Evolutionary conservation across 1,284 basidiomycete genomes (phyloP).

Genomic region (Caloboletus firmus): DNA sequence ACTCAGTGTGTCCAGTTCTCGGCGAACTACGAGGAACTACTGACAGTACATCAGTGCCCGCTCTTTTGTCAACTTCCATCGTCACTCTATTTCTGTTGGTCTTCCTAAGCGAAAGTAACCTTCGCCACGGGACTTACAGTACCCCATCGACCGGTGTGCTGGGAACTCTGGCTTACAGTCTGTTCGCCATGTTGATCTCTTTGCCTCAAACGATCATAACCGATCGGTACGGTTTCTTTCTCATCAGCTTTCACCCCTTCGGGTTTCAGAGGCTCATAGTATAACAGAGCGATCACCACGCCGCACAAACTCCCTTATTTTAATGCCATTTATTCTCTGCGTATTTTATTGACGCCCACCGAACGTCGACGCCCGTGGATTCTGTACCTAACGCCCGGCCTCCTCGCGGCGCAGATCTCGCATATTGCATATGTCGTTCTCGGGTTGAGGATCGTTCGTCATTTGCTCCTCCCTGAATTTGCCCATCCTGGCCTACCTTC

Average conservation of each 20-base stretch:
- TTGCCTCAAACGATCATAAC: constrained; percentile 81
- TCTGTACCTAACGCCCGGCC: constrained; percentile 81
- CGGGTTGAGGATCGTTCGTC: constrained; percentile 65
- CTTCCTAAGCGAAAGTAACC: constrained; percentile 52
- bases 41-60: constrained; percentile 60
- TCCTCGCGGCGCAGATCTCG: constrained; percentile 66
- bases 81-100: constrained; percentile 58
- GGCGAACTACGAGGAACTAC: not conserved
- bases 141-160: constrained; percentile 69
- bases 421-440: constrained; percentile 71
- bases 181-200: constrained; percentile 71
- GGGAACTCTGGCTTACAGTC: constrained; percentile 60
- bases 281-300: constrained; percentile 76
- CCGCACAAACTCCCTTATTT: constrained; percentile 78
- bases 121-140: constrained; percentile 65
- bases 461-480: constrained; percentile 61
- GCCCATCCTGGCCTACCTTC: constrained; percentile 29
- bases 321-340: constrained; percentile 60
- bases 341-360: constrained; percentile 77
- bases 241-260: not conserved
- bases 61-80: constrained; percentile 59
- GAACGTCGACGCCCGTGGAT: constrained; percentile 80
- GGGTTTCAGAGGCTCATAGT: not conserved
- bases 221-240: constrained; percentile 57
- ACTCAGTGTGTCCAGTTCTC: constrained; percentile 52